Conservation (phyloP, 2,329 filamentous ascomycete species). For the Coniochaeta pulveracea region DNA sequence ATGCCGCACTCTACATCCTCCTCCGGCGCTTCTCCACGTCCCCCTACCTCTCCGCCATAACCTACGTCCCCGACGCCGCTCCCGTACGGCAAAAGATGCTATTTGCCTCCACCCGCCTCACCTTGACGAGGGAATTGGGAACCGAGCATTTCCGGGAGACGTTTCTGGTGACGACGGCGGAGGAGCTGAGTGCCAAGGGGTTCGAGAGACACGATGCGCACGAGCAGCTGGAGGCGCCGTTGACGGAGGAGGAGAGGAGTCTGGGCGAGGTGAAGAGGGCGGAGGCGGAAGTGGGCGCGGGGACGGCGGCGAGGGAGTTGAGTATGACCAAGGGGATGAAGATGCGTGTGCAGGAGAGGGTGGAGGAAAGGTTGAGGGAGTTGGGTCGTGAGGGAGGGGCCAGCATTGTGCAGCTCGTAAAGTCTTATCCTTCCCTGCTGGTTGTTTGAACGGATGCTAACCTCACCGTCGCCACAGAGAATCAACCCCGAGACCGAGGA, state of each 20-base stretch:
- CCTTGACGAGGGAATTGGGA: slow-evolving; percentile 65
- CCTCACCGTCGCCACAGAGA: slow-evolving; percentile 35
- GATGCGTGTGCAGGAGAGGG: slow-evolving; percentile 51
- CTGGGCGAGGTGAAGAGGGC: slow-evolving; percentile 63
- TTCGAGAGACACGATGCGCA: slow-evolving; percentile 67
- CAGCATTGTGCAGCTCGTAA: slow-evolving; percentile 54
- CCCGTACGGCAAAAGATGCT: slow-evolving; percentile 81
- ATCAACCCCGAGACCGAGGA: slow-evolving; percentile 62
- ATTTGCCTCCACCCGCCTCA: slow-evolving; percentile 67
- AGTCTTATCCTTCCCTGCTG: slow-evolving; percentile 14
- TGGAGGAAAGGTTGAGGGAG: slow-evolving; percentile 50
- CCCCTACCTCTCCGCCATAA: slow-evolving; percentile 56
- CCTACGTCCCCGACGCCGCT: slow-evolving; percentile 69
- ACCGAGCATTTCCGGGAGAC: slow-evolving; percentile 69
- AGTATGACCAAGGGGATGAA: slow-evolving; percentile 44
- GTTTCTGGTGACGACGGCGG: slow-evolving; percentile 58
- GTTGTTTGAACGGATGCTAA: neutral
- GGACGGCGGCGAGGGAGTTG: slow-evolving; percentile 49
- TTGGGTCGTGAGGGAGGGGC: slow-evolving; percentile 39
- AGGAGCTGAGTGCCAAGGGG: slow-evolving; percentile 57
- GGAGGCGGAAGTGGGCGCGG: slow-evolving; percentile 62
- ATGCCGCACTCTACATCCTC: slow-evolving; percentile 62
- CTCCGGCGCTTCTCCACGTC: slow-evolving; percentile 53
- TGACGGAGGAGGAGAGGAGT: slow-evolving; percentile 68
- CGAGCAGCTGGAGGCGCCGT: slow-evolving; percentile 49